Base-by-base conservation (phyloP, 805 yeast species). In the Zygosaccharomyces rouxii region DNA sequence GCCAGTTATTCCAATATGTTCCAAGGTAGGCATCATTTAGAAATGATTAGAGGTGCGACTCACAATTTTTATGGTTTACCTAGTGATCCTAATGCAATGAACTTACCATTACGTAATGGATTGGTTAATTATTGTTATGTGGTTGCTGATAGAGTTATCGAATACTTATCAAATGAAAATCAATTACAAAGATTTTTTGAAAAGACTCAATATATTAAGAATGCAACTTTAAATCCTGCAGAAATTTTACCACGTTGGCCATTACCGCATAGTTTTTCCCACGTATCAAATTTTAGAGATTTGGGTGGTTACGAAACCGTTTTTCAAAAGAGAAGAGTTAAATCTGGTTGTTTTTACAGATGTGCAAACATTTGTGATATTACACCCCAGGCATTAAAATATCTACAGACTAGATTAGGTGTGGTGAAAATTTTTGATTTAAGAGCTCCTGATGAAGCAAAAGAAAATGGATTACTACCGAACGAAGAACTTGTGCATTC, bases 51-150 rank as follows among this genome's bases (percentile, higher is more conserved):
- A 1, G 72, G 71, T 39, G 96, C 96, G 0, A 90, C 88, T 62
- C 98, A 90, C 66, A 87, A 86, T 58, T 89, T 76, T 60, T 85
- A 76, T 60, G 92, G 94, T 0, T 53, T 60, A 0, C 59, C 64
- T 2, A 68, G 57, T 7, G 70, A 76, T 40, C 57, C 66, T 14
- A 69, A 67, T 18, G 74, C 60, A 10, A 60, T 72, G 14, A 48
- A 61, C 18, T 54, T 71, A 18, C 86, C 87, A 0, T 43, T 76
- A 31, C 63, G 69, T n/a, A 68, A 66, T 14, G 72, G 73, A 0
- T 68, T 68, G 30, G 79, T 81, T 39, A 86, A 86, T 61, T 86
- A 79, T 66, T 82, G 50, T 29, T 41, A 25, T 38, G 47, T 42
- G 35, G 46, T 51, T 26, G 50, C 85, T 75, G 70, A 49, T 28